These are phyloP conservation scores for Podospora anserina DNA, from an alignment of 495 filamentous ascomycete genomes.

Conservation along the genomic window DNA sequence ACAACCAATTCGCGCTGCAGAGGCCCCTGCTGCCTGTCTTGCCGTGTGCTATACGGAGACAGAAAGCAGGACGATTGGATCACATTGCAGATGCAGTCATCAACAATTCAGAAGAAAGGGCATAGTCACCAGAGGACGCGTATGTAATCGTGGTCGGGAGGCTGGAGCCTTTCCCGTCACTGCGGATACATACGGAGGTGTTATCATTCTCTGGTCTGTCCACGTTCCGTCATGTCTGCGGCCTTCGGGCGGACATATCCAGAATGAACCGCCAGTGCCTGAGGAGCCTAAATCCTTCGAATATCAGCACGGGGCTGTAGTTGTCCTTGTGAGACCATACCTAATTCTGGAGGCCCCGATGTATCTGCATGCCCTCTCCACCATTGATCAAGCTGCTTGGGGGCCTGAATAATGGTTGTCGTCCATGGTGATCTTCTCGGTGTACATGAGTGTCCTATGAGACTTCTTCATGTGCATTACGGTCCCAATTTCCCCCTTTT, in stretches of 20 bases:
- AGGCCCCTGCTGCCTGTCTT: neutral
- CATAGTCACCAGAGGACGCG: neutral
- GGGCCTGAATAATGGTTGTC: neutral
- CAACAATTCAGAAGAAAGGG: neutral
- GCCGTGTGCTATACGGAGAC: neutral
- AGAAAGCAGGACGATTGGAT: neutral
- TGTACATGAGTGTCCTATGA: too few relatives aligned
- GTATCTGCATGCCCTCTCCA: neutral
- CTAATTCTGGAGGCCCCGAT: neutral
- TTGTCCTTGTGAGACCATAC: neutral
- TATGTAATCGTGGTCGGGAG: neutral
- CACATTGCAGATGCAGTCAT: neutral
- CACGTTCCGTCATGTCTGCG: neutral
- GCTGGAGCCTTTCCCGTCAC: neutral
- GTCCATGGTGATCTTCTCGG: neutral
- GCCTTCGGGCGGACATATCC: neutral
- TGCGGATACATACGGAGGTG: neutral
- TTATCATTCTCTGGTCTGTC: neutral
- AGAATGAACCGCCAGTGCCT: neutral
- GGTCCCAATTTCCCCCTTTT: neutral
- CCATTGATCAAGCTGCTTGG: neutral
- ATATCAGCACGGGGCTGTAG: neutral
- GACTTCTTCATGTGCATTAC: neutral
- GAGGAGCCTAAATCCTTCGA: neutral
- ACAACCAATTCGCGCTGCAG: neutral